phyloP scores from a whole-genome alignment of 2,329 filamentous ascomycete genomes.

The Thermothelomyces thermophilus region DNA sequence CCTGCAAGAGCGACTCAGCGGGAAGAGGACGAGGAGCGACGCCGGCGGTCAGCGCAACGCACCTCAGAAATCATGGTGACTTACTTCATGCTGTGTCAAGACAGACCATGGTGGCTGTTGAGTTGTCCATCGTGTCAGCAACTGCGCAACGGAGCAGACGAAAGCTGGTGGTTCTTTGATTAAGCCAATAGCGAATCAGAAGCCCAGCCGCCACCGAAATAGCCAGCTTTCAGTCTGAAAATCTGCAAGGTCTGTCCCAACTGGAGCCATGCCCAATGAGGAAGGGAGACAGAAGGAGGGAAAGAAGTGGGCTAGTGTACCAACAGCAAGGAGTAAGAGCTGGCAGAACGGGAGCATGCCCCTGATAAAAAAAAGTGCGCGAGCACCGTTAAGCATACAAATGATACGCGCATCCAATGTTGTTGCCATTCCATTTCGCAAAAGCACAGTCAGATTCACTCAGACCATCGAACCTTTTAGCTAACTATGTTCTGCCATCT shows the following conservation, averaged over 20 bases:
- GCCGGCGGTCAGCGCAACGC: slow-evolving; percentile 23
- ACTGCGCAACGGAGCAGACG: slow-evolving; percentile 18
- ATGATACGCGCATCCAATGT: neutral
- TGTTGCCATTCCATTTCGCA: slow-evolving; percentile 14
- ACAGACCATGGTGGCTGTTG: slow-evolving; percentile 16
- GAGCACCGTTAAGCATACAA: neutral
- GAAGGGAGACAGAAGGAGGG: too few relatives aligned
- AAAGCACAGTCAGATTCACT: slow-evolving; percentile 9
- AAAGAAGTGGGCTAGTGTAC: too few relatives aligned
- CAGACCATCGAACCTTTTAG: too few relatives aligned
- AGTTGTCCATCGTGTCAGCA: slow-evolving; percentile 23
- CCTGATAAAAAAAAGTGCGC: too few relatives aligned
- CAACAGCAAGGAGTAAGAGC: too few relatives aligned
- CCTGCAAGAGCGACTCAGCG: slow-evolving; percentile 20
- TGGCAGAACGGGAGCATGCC: too few relatives aligned
- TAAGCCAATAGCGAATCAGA: slow-evolving; percentile 21
- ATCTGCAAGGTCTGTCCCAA: slow-evolving; percentile 5
- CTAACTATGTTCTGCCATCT: too few relatives aligned
- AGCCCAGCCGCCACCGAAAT: slow-evolving; percentile 13
- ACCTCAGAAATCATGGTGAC: slow-evolving; percentile 22
- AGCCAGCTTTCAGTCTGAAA: neutral
- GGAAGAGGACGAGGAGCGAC: slow-evolving; percentile 27
- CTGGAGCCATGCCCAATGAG: slow-evolving; percentile 33
- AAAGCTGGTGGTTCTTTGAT: slow-evolving; percentile 16
- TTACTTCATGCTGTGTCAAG: slow-evolving; percentile 26